A percentile compares a stretch with the other conserved stretches of the same genome.
Conservation (phyloP, 202 grass and related monocot genomes). For the Cymbopogon flexuosus region DNA sequence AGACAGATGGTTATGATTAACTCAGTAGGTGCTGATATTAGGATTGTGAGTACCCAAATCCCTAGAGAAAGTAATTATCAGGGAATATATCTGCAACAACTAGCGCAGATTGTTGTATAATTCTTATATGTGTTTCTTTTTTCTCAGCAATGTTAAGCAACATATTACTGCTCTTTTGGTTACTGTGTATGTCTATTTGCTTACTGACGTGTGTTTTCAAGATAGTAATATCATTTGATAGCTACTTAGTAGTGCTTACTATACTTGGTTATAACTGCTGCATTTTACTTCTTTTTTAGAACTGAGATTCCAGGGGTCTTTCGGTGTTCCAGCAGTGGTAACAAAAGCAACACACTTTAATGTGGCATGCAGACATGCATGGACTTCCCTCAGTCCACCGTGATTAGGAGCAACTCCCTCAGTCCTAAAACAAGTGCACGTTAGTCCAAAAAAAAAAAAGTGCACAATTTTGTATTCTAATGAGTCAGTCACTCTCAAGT, state of each 20-base stretch:
- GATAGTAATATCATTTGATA: background rate
- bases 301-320: background rate
- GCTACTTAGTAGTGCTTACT: background rate
- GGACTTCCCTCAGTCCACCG: too few relatives aligned
- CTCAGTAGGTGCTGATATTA: constrained; percentile 32
- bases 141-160: background rate
- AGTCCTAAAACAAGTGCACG: too few relatives aligned
- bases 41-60: constrained; percentile 14
- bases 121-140: background rate
- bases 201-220: background rate
- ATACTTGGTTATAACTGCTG: background rate
- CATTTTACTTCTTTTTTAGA: background rate
- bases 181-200: constrained; percentile 18
- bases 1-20: constrained; percentile 4
- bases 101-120: constrained; percentile 34
- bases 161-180: background rate
- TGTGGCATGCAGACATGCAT: background rate
- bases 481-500: too few relatives aligned
- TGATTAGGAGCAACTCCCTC: background rate
- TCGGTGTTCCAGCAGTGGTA: background rate
- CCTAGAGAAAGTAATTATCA: background rate
- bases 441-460: too few relatives aligned
- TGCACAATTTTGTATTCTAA: too few relatives aligned
- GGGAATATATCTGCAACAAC: constrained; percentile 12
- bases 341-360: background rate